Conservation (phyloP, 1,139 yeast genomes). For the Pichia inconspicua region DNA sequence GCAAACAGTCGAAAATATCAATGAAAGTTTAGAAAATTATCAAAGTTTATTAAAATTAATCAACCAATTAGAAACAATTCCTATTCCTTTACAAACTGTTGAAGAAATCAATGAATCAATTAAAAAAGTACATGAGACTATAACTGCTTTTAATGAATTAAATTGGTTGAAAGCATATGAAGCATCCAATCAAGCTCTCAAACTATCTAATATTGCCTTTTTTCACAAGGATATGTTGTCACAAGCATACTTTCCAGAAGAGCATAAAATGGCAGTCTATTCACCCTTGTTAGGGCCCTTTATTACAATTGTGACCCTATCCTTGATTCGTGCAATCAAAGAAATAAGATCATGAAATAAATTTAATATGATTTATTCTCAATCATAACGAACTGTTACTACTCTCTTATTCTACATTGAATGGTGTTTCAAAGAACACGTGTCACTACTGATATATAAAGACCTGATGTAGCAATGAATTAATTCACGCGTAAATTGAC, state of each 20-base stretch:
- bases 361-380: too few relatives aligned
- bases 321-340: constrained; percentile 38
- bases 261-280: constrained; percentile 89
- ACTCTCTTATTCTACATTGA: too few relatives aligned
- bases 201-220: constrained; percentile 66
- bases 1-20: constrained; percentile 47
- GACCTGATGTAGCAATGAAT: too few relatives aligned
- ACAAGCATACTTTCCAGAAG: constrained; percentile 90
- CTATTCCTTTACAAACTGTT: constrained; percentile 66
- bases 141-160: constrained; percentile 8
- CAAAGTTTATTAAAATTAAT: constrained; percentile 64
- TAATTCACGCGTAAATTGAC: too few relatives aligned
- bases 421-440: too few relatives aligned
- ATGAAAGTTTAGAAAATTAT: constrained; percentile 47
- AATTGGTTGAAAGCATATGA: constrained; percentile 41
- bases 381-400: too few relatives aligned
- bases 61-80: constrained; percentile 62
- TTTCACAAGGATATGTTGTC: constrained; percentile 93
- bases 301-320: constrained; percentile 57
- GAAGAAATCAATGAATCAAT: constrained; percentile 39
- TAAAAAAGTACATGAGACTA: constrained; percentile 14
- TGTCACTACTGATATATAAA: too few relatives aligned
- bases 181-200: constrained; percentile 48
- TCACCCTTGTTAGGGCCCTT: constrained; percentile 85
- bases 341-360: too few relatives aligned